Percentiles rank a stretch among this genome's conserved stretches.
phyloP scores from a whole-genome alignment of 768 basidiomycete genomes.

The Boletus insuetus region DNA sequence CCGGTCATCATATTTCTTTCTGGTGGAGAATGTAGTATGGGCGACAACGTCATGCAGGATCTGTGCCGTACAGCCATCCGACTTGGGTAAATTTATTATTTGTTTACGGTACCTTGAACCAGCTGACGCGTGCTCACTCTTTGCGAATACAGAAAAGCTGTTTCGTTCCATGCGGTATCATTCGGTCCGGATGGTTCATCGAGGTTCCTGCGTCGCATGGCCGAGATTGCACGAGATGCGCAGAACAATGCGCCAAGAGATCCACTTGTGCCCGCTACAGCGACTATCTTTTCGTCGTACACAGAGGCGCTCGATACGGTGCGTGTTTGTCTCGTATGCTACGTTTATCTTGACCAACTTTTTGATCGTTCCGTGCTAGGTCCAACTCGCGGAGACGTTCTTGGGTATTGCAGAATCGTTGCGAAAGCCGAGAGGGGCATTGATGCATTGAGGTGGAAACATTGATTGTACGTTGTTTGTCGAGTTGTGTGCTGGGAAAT shows the following conservation, averaged over 20 bases:
- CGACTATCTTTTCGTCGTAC: constrained; percentile 44
- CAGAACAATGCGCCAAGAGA: constrained; percentile 45
- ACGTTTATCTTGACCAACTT: too few relatives aligned
- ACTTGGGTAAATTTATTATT: constrained; percentile 38
- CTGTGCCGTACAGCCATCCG: constrained; percentile 42
- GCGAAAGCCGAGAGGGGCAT: constrained; percentile 51
- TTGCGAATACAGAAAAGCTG: constrained; percentile 40
- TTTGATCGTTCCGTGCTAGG: too few relatives aligned
- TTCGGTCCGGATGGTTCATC: constrained; percentile 40
- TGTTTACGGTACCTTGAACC: rapidly evolving
- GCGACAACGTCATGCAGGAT: constrained; percentile 37
- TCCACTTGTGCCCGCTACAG: constrained; percentile 32
- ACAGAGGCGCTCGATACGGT: constrained; percentile 52
- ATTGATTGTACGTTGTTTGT: too few relatives aligned
- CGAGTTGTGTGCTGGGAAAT: too few relatives aligned
- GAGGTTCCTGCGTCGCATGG: constrained; percentile 45
- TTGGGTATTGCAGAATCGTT: constrained; percentile 56
- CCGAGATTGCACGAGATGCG: constrained; percentile 46
- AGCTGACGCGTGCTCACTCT: neutral
- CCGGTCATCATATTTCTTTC: constrained; percentile 40
- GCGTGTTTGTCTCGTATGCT: neutral
- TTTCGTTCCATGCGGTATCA: constrained; percentile 59
- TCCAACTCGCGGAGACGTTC: constrained; percentile 57
- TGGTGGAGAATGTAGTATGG: constrained; percentile 48
- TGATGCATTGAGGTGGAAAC: constrained; percentile 35